Conservation (phyloP, 2,329 filamentous ascomycete genomes). For the Pseudogymnoascus sp. region DNA sequence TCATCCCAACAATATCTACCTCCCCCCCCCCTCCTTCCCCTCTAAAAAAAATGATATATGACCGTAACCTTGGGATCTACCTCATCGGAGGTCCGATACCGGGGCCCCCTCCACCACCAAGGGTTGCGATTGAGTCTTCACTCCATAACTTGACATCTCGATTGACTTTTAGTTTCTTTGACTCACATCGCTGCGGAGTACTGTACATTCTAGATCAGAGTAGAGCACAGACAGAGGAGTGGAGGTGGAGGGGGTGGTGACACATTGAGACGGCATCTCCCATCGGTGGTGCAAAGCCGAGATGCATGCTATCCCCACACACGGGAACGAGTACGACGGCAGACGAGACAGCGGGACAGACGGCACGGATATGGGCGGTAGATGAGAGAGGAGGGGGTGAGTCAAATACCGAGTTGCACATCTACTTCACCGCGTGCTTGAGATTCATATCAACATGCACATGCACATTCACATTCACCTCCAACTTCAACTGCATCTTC, state of each 20-base stretch:
- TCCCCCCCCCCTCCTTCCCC: not conserved
- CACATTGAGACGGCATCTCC: not conserved
- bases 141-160: not conserved
- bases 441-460: too few species aligned
- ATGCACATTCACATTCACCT: too few species aligned
- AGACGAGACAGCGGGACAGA: not conserved
- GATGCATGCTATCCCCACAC: not conserved
- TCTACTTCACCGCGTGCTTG: too few species aligned
- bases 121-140: too few species aligned
- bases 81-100: not conserved
- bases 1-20: too few species aligned
- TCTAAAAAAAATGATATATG: not conserved
- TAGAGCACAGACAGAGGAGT: too few species aligned
- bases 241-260: too few species aligned
- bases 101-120: not conserved
- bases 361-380: not conserved
- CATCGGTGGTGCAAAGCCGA: not conserved
- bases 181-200: not conserved
- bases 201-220: too few species aligned
- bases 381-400: not conserved
- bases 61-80: not conserved
- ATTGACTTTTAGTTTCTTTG: not conserved
- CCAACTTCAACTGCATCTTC: too few species aligned
- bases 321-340: not conserved
- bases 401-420: not conserved